These are phyloP conservation scores for Casuarina equisetifolia DNA, from an alignment of 306 rosid genomes.

Conservation along the genomic window DNA sequence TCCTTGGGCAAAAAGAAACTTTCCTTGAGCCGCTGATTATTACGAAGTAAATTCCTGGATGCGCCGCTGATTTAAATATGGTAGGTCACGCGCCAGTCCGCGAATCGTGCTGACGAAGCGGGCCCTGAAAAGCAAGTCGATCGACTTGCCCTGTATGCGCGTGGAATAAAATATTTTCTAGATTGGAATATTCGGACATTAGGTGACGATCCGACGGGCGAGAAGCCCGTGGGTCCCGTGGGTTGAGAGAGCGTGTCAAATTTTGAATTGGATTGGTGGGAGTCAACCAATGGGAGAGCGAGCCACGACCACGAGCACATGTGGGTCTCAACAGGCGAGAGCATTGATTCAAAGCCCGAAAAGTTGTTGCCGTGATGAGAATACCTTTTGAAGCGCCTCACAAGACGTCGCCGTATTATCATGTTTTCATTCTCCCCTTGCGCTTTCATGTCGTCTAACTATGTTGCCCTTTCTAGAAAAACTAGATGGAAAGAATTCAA, in stretches of 20 bases:
- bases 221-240: no score
- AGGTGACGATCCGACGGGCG: background rate
- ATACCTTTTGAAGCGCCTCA: no score
- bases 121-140: background rate
- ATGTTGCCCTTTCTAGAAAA: no score
- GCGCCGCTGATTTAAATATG: conserved; percentile 32
- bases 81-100: background rate
- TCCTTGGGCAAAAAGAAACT: conserved; percentile 41
- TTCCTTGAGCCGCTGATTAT: conserved; percentile 33
- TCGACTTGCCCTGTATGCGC: background rate
- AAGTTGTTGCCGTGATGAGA: no score
- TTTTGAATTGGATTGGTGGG: background rate
- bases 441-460: no score
- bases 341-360: no score
- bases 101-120: background rate
- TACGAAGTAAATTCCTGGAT: background rate
- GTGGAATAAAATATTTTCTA: background rate
- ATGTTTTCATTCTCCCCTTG: no score
- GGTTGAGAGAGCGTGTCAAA: background rate
- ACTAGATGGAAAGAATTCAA: no score
- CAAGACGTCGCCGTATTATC: no score
- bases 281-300: background rate
- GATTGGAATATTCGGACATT: conserved; percentile 19
- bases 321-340: background rate
- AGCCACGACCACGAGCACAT: background rate